Conservation (phyloP, 1,284 basidiomycete species). For the Austroboletus novae-zelandiae region DNA sequence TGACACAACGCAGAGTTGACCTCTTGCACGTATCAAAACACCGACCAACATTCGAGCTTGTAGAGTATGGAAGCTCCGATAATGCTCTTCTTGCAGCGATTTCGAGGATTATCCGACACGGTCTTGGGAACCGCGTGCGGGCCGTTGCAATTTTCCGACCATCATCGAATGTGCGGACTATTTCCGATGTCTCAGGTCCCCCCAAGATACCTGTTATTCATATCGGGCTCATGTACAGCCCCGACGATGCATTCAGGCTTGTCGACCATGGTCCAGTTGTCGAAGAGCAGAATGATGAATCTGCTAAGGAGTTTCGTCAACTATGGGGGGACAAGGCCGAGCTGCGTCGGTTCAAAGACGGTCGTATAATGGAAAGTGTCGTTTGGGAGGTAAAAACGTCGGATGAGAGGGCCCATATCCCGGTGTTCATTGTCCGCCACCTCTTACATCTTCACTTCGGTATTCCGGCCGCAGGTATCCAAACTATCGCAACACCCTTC, state of each 20-base stretch:
- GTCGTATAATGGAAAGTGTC: conserved; percentile 88
- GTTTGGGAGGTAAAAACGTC: conserved; percentile 83
- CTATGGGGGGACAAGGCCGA: conserved; percentile 95
- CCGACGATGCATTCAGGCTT: conserved; percentile 71
- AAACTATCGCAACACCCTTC: conserved; percentile 60
- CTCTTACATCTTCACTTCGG: conserved; percentile 77
- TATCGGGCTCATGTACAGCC: conserved; percentile 76
- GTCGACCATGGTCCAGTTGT: conserved; percentile 88
- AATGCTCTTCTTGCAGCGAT: conserved; percentile 58
- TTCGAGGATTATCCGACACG: conserved; percentile 55
- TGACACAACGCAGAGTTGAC: conserved; percentile 51
- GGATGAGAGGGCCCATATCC: conserved; percentile 81
- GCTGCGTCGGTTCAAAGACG: conserved; percentile 96
- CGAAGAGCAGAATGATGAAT: conserved; percentile 53
- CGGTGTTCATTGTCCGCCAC: conserved; percentile 71
- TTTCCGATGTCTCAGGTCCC: conserved; percentile 52
- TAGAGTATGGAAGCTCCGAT: conserved; percentile 62
- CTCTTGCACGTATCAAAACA: conserved; percentile 51
- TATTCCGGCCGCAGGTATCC: conserved; percentile 50
- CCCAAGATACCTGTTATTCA: conserved; percentile 44
- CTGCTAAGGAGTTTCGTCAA: conserved; percentile 66
- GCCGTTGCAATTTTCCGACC: conserved; percentile 59
- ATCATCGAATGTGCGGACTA: conserved; percentile 42
- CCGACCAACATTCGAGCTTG: conserved; percentile 42
- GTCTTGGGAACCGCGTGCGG: conserved; percentile 68